Base-by-base conservation (phyloP, 768 basidiomycete species). In the Hygrocybe coccinea region DNA sequence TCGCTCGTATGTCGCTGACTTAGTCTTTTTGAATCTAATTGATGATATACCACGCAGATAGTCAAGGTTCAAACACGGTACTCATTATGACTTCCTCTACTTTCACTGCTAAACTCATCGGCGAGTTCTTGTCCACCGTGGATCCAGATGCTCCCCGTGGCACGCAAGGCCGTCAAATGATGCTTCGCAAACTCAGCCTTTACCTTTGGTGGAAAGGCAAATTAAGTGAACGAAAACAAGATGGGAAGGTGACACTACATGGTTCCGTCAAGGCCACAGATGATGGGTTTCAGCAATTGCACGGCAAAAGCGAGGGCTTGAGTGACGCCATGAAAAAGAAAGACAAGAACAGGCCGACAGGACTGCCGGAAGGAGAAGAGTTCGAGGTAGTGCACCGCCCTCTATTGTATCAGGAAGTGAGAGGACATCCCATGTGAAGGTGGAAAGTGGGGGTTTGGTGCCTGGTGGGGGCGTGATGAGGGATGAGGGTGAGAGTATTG, bases 31-130 rank as follows among this genome's bases (percentile, higher is more conserved):
- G 50, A 34, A 22, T 47, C 41, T 15, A 19, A n/a, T n/a, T n/a
- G n/a, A n/a, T 53, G 44, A 2, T 19, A 8, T 17, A 54, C 17
- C 35, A 17, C 35, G 9, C 51, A 74, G 77, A 65, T 4, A 61
- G 65, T 11, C 78, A 78, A 2, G 87, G 86, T 2, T 81, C 80
- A 17, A 87, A 97, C 61, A 83, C 82, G 2, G 80, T 95, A 8
- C 81, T 98, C 24, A 76, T 98, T 54, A 95, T 99, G 94, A 83
- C 87, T 3, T 84, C 86, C 0, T 92, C 93, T 0, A 78, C 85
- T 15, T 79, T 84, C 34, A 88, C 88, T 0, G 87, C 86, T 62
- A 77, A 77, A 17, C 78, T 89, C 43, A 72, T 98, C 19, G 83
- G 83, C 2, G 87, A 94, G 57, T 98, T 89, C 69, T 78, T 98